A percentile compares a stretch with the other conserved stretches of the same genome.
Conservation (phyloP, 2,329 filamentous ascomycete genomes). For the Thermothelomyces thermophilus region DNA sequence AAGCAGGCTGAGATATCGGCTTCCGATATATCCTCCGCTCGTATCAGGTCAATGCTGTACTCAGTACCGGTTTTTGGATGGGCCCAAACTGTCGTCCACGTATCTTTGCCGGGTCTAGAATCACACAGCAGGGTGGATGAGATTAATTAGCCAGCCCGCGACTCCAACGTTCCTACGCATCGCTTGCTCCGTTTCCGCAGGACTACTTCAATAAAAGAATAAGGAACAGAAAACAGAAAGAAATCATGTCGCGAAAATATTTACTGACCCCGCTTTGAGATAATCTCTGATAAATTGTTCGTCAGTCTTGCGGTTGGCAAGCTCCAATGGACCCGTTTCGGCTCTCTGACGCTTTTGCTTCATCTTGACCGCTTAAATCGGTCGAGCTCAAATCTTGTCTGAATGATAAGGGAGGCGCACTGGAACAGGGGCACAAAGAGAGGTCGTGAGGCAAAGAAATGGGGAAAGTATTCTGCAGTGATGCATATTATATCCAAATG, state of each 20-base stretch:
- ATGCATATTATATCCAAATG: no score
- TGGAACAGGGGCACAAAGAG: no score
- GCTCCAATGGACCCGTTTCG: conserved; percentile 34
- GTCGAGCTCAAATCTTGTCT: no score
- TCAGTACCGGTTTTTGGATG: conserved; percentile 39
- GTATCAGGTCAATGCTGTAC: conserved; percentile 41
- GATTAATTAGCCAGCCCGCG: no score
- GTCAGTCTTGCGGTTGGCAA: conserved; percentile 42
- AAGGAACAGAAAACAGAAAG: background rate
- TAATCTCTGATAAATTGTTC: conserved; percentile 44
- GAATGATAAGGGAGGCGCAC: no score
- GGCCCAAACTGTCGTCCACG: conserved; percentile 38
- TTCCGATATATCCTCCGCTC: conserved; percentile 33
- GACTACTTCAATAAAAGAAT: no score
- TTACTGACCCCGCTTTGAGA: conserved; percentile 33
- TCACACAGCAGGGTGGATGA: no score
- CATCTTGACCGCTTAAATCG: conserved; percentile 5
- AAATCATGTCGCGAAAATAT: background rate
- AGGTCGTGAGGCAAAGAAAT: no score
- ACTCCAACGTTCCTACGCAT: no score
- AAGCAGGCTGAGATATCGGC: conserved; percentile 49
- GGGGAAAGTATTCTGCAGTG: no score
- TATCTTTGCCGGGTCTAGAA: background rate
- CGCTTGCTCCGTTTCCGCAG: no score
- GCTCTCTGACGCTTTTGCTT: conserved; percentile 27